Percentiles rank a stretch among this genome's conserved stretches.
Evolutionary conservation across 352 stramenopile species (phyloP).

Genomic region (Phytophthora syringae): DNA sequence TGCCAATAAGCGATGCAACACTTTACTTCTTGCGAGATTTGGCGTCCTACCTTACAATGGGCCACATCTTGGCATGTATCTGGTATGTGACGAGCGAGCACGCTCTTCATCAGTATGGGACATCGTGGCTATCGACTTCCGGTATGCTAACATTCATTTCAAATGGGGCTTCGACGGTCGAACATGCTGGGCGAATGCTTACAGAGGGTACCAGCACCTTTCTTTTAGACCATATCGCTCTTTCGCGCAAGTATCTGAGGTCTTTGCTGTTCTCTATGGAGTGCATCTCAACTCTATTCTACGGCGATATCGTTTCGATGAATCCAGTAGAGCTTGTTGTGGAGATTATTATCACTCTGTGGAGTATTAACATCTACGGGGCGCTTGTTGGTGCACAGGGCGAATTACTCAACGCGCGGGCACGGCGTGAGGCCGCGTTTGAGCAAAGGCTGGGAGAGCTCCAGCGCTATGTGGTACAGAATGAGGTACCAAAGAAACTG

Average conservation of each 20-base stretch:
- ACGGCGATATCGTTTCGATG: constrained; percentile 75
- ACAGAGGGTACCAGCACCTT: constrained; percentile 22
- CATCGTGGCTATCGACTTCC: constrained; percentile 68
- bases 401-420: constrained; percentile 55
- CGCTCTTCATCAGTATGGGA: constrained; percentile 41
- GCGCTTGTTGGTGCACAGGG: constrained; percentile 68
- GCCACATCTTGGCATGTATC: constrained; percentile 67
- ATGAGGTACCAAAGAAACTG: constrained; percentile 70
- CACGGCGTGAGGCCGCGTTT: constrained; percentile 55
- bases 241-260: constrained; percentile 69
- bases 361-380: constrained; percentile 79
- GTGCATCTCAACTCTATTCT: constrained; percentile 78
- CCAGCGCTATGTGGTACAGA: constrained; percentile 76
- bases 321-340: constrained; percentile 66
- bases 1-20: constrained; percentile 43
- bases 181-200: constrained; percentile 20
- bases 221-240: constrained; percentile 32
- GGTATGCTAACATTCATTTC: constrained; percentile 56
- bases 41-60: constrained; percentile 58
- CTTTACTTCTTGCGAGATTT: constrained; percentile 62
- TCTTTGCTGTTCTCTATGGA: constrained; percentile 69
- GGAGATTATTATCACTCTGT: constrained; percentile 64
- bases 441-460: constrained; percentile 71
- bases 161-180: constrained; percentile 6
- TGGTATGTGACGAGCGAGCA: constrained; percentile 64